A percentile compares a stretch with the other conserved stretches of the same genome.
These are phyloP conservation scores for Ogataea allantospora DNA, from an alignment of 805 yeast genomes.

Conservation along the genomic window DNA sequence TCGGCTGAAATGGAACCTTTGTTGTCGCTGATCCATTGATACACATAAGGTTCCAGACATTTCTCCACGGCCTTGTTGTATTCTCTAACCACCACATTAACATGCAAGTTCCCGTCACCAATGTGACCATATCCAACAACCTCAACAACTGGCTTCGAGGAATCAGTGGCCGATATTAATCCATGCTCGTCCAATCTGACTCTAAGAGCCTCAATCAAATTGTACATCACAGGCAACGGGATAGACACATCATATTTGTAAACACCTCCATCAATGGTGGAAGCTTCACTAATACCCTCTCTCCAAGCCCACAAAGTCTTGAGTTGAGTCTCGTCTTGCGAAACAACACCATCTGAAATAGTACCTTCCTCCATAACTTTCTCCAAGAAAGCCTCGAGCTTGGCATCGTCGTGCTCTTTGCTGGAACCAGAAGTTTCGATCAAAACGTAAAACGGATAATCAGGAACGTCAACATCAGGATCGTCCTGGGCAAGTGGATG, in stretches of 20 bases:
- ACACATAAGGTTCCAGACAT: slow-evolving; percentile 88
- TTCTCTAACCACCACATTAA: slow-evolving; percentile 86
- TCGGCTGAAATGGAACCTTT: slow-evolving; percentile 95
- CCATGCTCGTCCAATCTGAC: slow-evolving; percentile 54
- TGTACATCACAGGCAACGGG: slow-evolving; percentile 79
- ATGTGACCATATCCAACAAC: slow-evolving; percentile 98
- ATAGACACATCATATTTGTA: slow-evolving; percentile 95
- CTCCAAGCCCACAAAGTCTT: slow-evolving; percentile 92
- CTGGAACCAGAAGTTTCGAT: slow-evolving; percentile 97
- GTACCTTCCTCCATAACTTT: slow-evolving; percentile 77
- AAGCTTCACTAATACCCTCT: slow-evolving; percentile 89
- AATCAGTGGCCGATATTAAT: slow-evolving; percentile 60
- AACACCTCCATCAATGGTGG: slow-evolving; percentile 85
- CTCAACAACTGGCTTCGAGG: slow-evolving; percentile 70
- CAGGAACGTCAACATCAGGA: slow-evolving; percentile 34
- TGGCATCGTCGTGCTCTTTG: slow-evolving; percentile 89
- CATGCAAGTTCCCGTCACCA: slow-evolving; percentile 95
- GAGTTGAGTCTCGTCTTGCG: slow-evolving; percentile 90
- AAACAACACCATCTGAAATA: slow-evolving; percentile 91
- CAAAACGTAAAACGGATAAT: slow-evolving; percentile 84
- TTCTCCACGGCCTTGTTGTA: slow-evolving; percentile 78
- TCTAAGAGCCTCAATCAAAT: slow-evolving; percentile 76
- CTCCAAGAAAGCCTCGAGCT: slow-evolving; percentile 82
- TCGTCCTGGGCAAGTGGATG: slow-evolving; percentile 73
- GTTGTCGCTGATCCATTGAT: slow-evolving; percentile 75